A percentile compares a stretch with the other conserved stretches of the same genome.
These are phyloP conservation scores for Persicaria maculosa DNA, from an alignment of 148 eudicot species.

Conservation along the genomic window DNA sequence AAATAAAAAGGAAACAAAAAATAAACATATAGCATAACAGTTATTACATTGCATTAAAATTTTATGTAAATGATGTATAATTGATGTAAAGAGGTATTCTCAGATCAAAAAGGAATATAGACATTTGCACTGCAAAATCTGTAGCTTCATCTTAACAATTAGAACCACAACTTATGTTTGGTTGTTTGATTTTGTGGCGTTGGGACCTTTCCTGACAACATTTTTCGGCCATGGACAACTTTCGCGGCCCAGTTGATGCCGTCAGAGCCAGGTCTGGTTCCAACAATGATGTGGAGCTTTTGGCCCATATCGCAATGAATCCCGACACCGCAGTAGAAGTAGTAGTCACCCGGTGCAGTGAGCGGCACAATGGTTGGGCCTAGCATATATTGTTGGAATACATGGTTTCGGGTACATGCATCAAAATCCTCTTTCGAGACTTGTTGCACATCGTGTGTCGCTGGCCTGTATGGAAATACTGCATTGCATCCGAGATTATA, in stretches of 20 bases:
- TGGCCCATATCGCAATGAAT: constrained; percentile 45
- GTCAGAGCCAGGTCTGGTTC: constrained; percentile 20
- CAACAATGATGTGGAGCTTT: constrained; percentile 45
- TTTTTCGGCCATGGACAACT: background rate
- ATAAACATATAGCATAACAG: too few relatives aligned
- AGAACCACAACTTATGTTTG: background rate
- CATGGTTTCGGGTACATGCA: constrained; percentile 23
- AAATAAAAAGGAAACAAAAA: too few relatives aligned
- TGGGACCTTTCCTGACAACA: background rate
- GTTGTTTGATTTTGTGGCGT: background rate
- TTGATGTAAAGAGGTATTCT: too few relatives aligned
- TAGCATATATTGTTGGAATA: constrained; percentile 14
- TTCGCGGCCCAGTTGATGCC: background rate
- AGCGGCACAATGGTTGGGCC: constrained; percentile 38
- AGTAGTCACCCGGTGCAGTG: constrained; percentile 41
- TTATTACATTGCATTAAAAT: too few relatives aligned
- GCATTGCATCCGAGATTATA: constrained; percentile 10
- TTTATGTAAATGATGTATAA: too few relatives aligned
- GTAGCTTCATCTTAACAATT: background rate
- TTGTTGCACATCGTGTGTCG: constrained; percentile 41
- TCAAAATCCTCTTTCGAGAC: constrained; percentile 34
- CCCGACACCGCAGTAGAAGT: constrained; percentile 44
- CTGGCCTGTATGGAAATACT: constrained; percentile 46
- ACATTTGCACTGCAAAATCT: background rate
- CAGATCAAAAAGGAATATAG: too few relatives aligned